These are phyloP conservation scores for Fusarium sp. DNA, from an alignment of 2,329 filamentous ascomycete genomes.

Conservation along the genomic window DNA sequence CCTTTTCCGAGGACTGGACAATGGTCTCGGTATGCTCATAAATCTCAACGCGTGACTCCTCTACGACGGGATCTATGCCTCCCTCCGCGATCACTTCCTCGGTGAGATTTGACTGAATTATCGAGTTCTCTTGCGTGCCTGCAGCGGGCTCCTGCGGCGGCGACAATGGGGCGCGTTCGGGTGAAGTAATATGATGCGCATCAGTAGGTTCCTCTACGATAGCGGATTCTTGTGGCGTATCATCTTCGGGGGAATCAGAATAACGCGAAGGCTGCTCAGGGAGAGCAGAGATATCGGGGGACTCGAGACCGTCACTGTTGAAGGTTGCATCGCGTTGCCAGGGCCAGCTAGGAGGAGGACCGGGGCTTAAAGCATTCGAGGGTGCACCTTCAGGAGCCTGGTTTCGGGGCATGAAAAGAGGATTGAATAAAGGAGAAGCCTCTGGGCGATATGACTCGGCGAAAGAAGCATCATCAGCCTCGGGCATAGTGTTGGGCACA, in stretches of 20 bases:
- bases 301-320: constrained; percentile 5
- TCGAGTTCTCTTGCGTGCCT: neutral
- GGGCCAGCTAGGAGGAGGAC: constrained; percentile 21
- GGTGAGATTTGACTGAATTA: neutral
- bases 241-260: constrained; percentile 11
- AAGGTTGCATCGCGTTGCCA: constrained; percentile 33
- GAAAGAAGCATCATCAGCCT: constrained; percentile 37
- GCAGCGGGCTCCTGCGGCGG: constrained; percentile 9
- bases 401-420: constrained; percentile 14
- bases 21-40: constrained; percentile 26
- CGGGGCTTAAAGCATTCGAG: constrained; percentile 12
- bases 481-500: constrained; percentile 18
- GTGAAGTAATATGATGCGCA: neutral
- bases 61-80: neutral
- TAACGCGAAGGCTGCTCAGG: neutral
- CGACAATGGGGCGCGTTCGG: constrained; percentile 1
- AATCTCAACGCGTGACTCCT: constrained; percentile 18
- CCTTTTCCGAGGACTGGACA: constrained; percentile 33
- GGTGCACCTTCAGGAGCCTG: constrained; percentile 11
- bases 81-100: neutral
- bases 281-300: constrained; percentile 11
- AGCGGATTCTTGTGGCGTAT: neutral
- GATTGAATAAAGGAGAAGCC: constrained; percentile 39
- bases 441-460: constrained; percentile 42
- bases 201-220: neutral